Evolutionary conservation across 371 early-diverging fungal species (phyloP), one percentile per base, ranked within the genome.

Genomic region (Mortierella sp.): DNA sequence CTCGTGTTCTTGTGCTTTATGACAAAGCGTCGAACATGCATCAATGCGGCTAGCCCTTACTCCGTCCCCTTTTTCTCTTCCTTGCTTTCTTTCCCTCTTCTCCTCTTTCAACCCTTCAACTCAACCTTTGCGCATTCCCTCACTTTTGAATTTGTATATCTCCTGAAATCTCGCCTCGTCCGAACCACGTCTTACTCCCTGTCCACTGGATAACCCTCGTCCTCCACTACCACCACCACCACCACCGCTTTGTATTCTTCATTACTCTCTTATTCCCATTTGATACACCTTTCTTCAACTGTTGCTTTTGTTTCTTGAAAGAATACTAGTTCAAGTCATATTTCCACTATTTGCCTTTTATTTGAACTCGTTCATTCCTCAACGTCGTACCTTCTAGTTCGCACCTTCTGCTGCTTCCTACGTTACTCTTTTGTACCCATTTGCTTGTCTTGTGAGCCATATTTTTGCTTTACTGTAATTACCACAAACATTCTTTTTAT

Each of bases 11-110:
- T 18, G 20, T 8, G 0, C 8, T 57, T 58, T 43, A 62, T 70
- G 70, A 63, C 70, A 70, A 63, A 70, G 64, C 70, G 70, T 70
- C 64, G 70, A 70, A 54, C 55, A 63, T 70, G 64, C 62, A 62
- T 61, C 54, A 62, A 55, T 45, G 54, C 32, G 47, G 14, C 1
- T 40, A 22, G 35, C 40, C 58, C 35, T 22, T n/a, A 4, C 20
- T 37, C 22, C 49, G 14, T 35, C 22, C 62, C 39, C 32, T 28
- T 9, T 32, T 55, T 64, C n/a, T 47, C 37, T 35, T 32, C 47
- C 39, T 24, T 54, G 16, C 39, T 51, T 40, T 58, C 51, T 9
- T 26, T 28, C 37, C 37, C 37, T 10, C 37, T 37, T 24, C n/a
- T 59, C 60, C 8, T 35, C 16, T 43, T 22, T 43, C n/a, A n/a